phyloP scores from a whole-genome alignment of 116 monocot species.

The Trichopus zeylanicus region DNA sequence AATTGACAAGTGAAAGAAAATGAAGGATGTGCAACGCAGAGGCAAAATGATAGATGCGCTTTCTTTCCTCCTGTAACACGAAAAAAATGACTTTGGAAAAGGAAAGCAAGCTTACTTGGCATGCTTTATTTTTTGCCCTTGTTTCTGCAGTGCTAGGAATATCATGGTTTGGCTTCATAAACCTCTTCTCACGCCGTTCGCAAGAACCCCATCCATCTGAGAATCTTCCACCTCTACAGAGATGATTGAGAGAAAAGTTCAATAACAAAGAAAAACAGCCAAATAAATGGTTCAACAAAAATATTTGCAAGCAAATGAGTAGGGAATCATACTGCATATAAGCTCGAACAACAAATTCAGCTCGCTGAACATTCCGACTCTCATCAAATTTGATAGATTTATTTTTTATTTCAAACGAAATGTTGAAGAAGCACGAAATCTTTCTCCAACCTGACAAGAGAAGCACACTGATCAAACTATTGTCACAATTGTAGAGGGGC shows the following conservation, averaged over 20 bases:
- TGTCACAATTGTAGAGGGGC: neutral
- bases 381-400: slow-evolving; percentile 89
- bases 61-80: neutral
- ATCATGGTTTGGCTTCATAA: slow-evolving; percentile 89
- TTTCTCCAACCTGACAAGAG: slow-evolving; percentile 84
- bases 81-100: neutral
- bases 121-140: slow-evolving; percentile 97
- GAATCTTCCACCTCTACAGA: slow-evolving; percentile 77
- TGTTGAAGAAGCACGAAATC: slow-evolving; percentile 87
- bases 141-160: slow-evolving; percentile 99
- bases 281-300: neutral
- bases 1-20: neutral
- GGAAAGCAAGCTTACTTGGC: slow-evolving; percentile 51
- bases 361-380: slow-evolving; percentile 75
- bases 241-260: neutral
- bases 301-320: neutral
- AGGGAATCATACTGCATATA: slow-evolving; percentile 84
- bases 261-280: neutral
- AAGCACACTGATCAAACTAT: neutral
- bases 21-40: neutral
- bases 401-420: slow-evolving; percentile 95
- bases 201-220: slow-evolving; percentile 98
- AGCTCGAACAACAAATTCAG: slow-evolving; percentile 91
- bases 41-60: neutral
- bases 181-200: slow-evolving; percentile 76